phyloP scores from a whole-genome alignment of 73 alveolate genomes.

The Blepharisma stoltei region DNA sequence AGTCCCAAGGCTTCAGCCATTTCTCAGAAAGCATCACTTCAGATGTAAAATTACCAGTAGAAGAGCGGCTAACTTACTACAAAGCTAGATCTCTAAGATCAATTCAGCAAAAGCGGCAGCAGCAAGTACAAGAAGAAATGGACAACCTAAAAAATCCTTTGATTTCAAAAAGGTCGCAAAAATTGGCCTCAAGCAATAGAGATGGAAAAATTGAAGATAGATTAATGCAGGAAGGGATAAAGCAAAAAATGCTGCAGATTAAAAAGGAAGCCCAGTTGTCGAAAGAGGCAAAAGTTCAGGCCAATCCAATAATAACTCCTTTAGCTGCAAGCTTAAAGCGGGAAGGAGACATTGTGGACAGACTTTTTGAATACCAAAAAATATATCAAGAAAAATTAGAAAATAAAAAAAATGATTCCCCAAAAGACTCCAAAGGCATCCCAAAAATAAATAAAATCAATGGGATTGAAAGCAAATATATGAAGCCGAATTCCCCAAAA shows the following conservation, averaged over 20 bases:
- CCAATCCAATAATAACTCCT: background rate
- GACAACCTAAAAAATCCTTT: background rate
- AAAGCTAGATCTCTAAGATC: background rate
- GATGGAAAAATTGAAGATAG: constrained; percentile 29
- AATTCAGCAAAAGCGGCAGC: constrained; percentile 25
- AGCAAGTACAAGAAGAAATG: background rate
- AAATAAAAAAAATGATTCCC: background rate
- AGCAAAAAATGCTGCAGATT: background rate
- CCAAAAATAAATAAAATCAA: constrained; percentile 19
- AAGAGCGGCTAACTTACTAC: background rate
- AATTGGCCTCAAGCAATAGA: background rate
- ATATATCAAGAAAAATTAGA: constrained; percentile 20
- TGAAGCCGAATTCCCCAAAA: background rate
- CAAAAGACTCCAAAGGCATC: background rate
- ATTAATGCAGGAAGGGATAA: constrained; percentile 17
- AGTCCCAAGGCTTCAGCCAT: no score
- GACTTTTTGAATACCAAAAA: constrained; percentile 15
- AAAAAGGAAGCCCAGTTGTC: background rate
- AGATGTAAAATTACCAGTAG: background rate
- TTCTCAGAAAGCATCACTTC: background rate
- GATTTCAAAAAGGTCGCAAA: constrained; percentile 4
- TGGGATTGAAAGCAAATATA: constrained; percentile 16
- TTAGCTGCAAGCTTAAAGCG: constrained; percentile 13
- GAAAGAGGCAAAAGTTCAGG: background rate
- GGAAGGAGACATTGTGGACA: constrained; percentile 22